Base-by-base conservation (phyloP, 2,329 filamentous ascomycete species). In the Rhexocercosporidium sp. region DNA sequence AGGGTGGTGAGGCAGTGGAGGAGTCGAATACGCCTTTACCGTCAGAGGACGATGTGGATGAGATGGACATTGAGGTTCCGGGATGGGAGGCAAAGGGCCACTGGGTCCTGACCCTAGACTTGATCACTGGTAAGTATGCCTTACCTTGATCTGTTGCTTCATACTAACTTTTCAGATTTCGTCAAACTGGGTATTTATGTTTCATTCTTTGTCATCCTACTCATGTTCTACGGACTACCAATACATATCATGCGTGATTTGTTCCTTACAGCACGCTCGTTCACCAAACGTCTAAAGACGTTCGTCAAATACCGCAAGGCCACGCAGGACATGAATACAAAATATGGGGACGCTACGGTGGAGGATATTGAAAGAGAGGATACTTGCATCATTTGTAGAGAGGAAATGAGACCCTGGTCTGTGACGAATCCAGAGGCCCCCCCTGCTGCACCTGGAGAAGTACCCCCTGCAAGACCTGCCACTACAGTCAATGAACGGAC, bases 51-150 rank as follows among this genome's bases (percentile, higher is more conserved):
- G 91, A 95, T 66, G 86, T 97, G 22, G 93, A 97, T 68, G 94
- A 97, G 78, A 93, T 96, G 82, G 94, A 99, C 72, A 91, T 96
- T 62, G 96, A 99, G 77, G 93, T 97, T 22, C 92, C 94, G 3
- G 96, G 95, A 11, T 99, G 96, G 96, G 94, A 97, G 76, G 90
- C 93, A 68, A 99, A 98, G 82, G 93, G 96, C 44, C 92, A 96
- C 74, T 98, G 92, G 87, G 85, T 97, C 16, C 89, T 99, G 73
- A 94, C 90, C 75, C 84, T 98, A 66, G 95, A 99, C 78, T 86
- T 99, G 20, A 79, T 91, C 51, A 93, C 92, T 59, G 91, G 91
- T 93, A 83, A 79, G 87, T 75, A 8, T 44, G 27, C 8, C 0
- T 11, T 64, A 22, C 18, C 12, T n/a, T 7, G 7, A 8, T 5